phyloP scores from a whole-genome alignment of 495 filamentous ascomycete genomes.

The Penicillium salamii region DNA sequence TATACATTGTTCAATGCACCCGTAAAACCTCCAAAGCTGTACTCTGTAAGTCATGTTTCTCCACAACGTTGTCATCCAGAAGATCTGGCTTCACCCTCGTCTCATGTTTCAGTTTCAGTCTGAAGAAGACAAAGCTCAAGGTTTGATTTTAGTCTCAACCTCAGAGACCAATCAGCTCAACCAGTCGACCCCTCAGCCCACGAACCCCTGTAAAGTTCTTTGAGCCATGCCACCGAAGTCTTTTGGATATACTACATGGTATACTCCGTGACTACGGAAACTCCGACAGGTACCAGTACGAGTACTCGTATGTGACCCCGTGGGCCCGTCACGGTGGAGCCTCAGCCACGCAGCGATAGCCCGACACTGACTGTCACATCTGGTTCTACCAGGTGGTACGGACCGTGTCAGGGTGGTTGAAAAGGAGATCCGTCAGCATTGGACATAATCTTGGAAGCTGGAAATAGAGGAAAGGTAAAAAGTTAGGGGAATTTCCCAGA shows the following conservation, averaged over 20 bases:
- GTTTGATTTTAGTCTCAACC: background rate
- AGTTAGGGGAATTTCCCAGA: background rate
- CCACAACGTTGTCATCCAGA: background rate
- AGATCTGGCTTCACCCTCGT: slow-evolving; percentile 1
- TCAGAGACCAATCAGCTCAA: background rate
- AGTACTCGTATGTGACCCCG: background rate
- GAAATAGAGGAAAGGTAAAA: background rate
- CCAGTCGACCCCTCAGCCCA: background rate
- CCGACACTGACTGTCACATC: slow-evolving; percentile 1
- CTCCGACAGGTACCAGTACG: background rate
- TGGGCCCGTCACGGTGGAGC: slow-evolving; percentile 5
- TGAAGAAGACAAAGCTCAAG: background rate
- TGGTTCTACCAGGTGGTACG: background rate
- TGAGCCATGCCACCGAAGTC: background rate
- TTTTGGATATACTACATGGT: background rate
- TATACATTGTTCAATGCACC: no score
- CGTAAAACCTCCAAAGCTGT: no score
- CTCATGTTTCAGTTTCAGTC: background rate
- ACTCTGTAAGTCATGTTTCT: background rate
- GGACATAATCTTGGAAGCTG: background rate
- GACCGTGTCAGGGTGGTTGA: background rate
- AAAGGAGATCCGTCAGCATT: background rate
- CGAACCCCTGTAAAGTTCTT: background rate
- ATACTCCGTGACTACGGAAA: background rate
- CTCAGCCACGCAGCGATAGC: background rate